phyloP scores from a whole-genome alignment of 805 yeast genomes.

The Cyberlindnera lachancei region DNA sequence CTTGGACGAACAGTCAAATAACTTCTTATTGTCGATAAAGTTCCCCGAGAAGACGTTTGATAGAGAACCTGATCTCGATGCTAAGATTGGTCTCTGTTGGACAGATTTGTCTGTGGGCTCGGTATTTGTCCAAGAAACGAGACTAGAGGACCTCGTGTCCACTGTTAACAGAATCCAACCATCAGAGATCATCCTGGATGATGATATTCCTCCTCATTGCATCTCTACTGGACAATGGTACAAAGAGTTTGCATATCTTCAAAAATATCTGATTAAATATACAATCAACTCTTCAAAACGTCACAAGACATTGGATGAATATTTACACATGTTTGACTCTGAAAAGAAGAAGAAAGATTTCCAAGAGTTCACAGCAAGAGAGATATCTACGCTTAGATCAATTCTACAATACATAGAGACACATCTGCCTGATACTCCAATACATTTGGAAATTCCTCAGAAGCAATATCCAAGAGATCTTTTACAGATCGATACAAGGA shows the following conservation, averaged over 20 bases:
- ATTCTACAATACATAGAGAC: conserved; percentile 62
- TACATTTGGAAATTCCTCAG: conserved; percentile 61
- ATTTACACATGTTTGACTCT: conserved; percentile 34
- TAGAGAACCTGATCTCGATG: conserved; percentile 29
- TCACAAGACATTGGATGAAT: conserved; percentile 30
- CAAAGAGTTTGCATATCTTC: conserved; percentile 49
- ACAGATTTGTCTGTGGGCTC: conserved; percentile 82
- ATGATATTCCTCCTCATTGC: conserved; percentile 32
- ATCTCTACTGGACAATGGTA: conserved; percentile 45
- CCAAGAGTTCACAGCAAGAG: conserved; percentile 34
- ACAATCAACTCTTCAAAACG: conserved; percentile 40
- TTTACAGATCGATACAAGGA: conserved; percentile 76
- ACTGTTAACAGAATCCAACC: conserved; percentile 77
- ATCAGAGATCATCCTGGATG: conserved; percentile 62
- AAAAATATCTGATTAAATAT: conserved; percentile 49
- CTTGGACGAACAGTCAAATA: conserved; percentile 62
- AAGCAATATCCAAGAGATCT: conserved; percentile 42
- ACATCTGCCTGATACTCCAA: conserved; percentile 61
- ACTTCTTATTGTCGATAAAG: conserved; percentile 59
- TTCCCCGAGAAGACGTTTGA: conserved; percentile 44
- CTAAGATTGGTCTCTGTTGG: conserved; percentile 75
- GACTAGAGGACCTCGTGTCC: conserved; percentile 52
- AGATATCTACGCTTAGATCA: conserved; percentile 54
- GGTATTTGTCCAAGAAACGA: conserved; percentile 59
- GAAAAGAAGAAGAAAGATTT: conserved; percentile 18